A percentile compares a stretch with the other conserved stretches of the same genome.
Conservation (phyloP, 345 rosid genomes). For the Syzygium oleosum region DNA sequence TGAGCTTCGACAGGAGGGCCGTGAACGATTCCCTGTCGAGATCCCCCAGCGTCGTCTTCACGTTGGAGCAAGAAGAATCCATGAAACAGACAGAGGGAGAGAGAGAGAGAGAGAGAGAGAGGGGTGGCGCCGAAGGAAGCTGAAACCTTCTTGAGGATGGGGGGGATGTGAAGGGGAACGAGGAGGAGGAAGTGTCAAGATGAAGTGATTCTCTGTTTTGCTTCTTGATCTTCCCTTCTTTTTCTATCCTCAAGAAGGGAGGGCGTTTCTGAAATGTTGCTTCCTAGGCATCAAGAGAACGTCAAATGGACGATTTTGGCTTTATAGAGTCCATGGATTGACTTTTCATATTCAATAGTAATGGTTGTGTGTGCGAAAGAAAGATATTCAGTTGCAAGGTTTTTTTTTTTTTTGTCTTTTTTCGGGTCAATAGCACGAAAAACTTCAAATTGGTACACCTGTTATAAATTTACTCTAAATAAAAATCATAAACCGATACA, state of each 20-base stretch:
- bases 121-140: not conserved
- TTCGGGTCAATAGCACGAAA: no score
- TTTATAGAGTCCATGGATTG: not conserved
- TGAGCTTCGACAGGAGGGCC: slow-evolving; percentile 54
- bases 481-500: no score
- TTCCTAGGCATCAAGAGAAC: not conserved
- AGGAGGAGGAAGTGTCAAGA: not conserved
- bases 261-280: not conserved
- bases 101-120: not conserved
- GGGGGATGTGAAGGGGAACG: not conserved
- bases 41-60: slow-evolving; percentile 44
- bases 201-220: not conserved
- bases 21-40: slow-evolving; percentile 59
- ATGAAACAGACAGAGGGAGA: not conserved
- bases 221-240: not conserved
- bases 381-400: not conserved
- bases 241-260: not conserved
- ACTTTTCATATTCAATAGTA: not conserved
- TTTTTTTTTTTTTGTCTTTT: no score
- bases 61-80: not conserved
- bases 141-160: not conserved
- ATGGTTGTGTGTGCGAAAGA: not conserved
- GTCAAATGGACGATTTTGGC: not conserved
- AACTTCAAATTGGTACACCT: no score
- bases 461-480: no score